Conservation (phyloP, 768 basidiomycete species). For the Chalciporus sphaerocephalus region DNA sequence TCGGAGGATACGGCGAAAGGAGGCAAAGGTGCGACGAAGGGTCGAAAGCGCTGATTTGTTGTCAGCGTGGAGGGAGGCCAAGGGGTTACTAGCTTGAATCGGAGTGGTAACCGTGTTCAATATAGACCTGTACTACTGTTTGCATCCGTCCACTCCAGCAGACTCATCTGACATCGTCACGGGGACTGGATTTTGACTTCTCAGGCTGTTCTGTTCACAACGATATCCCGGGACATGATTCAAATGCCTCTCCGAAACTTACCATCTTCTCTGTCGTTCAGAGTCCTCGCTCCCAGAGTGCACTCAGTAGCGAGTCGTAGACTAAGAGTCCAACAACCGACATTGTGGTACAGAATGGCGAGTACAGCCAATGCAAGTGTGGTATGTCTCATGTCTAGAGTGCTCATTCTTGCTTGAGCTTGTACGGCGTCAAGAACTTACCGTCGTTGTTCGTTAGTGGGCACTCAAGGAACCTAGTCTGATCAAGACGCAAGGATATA, state of each 20-base stretch:
- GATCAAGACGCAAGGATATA: conserved; percentile 69
- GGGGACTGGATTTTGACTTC: neutral
- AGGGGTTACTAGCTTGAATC: too few species aligned
- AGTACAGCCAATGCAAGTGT: conserved; percentile 35
- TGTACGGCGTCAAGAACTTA: neutral
- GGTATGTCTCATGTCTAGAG: conserved; percentile 31
- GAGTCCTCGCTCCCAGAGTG: conserved; percentile 17
- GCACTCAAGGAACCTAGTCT: conserved; percentile 75
- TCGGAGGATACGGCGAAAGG: conserved; percentile 27
- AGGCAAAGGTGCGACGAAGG: conserved; percentile 18
- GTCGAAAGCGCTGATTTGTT: conserved; percentile 26
- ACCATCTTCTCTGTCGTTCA: conserved; percentile 16
- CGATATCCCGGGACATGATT: conserved; percentile 8
- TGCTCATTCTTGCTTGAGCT: neutral
- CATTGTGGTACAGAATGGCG: conserved; percentile 46
- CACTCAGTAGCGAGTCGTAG: conserved; percentile 1
- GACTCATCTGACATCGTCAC: neutral
- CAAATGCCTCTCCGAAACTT: conserved; percentile 12
- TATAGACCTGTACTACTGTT: too few species aligned
- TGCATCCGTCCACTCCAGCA: too few species aligned
- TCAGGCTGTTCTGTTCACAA: conserved; percentile 2
- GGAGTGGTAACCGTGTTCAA: too few species aligned
- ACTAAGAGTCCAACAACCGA: conserved; percentile 4
- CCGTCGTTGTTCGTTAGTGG: conserved; percentile 40
- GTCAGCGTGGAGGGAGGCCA: too few species aligned